These are phyloP conservation scores for Cordyceps militaris DNA, from an alignment of 2,329 filamentous ascomycete species.

Conservation along the genomic window DNA sequence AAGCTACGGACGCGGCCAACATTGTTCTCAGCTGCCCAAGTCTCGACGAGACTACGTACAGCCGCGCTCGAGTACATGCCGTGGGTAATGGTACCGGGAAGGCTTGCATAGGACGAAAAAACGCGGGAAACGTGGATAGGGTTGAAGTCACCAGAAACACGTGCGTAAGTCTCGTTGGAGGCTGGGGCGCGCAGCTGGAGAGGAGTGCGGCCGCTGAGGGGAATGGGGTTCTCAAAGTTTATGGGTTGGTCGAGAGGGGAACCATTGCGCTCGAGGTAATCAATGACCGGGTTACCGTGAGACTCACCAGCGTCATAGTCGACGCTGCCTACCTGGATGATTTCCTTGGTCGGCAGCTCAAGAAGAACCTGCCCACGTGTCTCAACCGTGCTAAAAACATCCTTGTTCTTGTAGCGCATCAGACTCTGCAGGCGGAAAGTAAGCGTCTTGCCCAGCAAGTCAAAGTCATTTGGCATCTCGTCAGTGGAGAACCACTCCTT, in stretches of 20 bases:
- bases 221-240: slow-evolving; percentile 95
- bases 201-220: slow-evolving; percentile 84
- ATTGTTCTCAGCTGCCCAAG: slow-evolving; percentile 98
- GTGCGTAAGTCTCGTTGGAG: slow-evolving; percentile 96
- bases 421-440: slow-evolving; percentile 93
- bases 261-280: slow-evolving; percentile 89
- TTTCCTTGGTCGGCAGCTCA: slow-evolving; percentile 92
- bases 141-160: slow-evolving; percentile 97
- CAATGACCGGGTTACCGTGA: slow-evolving; percentile 92
- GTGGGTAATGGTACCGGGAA: slow-evolving; percentile 95
- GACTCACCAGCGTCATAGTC: slow-evolving; percentile 89
- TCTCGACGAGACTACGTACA: slow-evolving; percentile 92
- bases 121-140: slow-evolving; percentile 97
- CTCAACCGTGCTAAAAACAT: slow-evolving; percentile 82
- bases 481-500: slow-evolving; percentile 98
- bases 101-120: slow-evolving; percentile 90
- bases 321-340: slow-evolving; percentile 94
- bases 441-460: slow-evolving; percentile 86
- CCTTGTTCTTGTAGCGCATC: slow-evolving; percentile 90
- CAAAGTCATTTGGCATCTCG: slow-evolving; percentile 59
- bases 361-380: slow-evolving; percentile 88
- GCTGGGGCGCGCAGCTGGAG: slow-evolving; percentile 84
- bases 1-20: slow-evolving; percentile 95
- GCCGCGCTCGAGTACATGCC: slow-evolving; percentile 99
- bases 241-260: slow-evolving; percentile 92